Evolutionary conservation across 1,284 basidiomycete species (phyloP), one percentile per base, ranked within the genome.

Genomic region (Irpex lacteus): DNA sequence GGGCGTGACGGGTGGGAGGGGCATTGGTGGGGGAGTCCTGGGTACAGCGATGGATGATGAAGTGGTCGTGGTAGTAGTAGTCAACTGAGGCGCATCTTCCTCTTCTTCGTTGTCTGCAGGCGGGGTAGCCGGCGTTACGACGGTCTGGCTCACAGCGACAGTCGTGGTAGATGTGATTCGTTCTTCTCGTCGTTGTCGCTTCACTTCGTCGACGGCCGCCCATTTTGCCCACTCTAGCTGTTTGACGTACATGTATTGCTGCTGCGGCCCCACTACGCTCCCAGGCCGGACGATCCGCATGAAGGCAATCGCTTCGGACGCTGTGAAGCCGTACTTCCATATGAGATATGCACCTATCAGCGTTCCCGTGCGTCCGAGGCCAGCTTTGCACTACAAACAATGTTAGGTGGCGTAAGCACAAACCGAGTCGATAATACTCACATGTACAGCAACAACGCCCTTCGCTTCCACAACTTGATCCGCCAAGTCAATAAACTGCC

Each of bases 281-380:
- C 95, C 95, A 0, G 97, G 98, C 52, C 97, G 88, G 67, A 98
- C 90, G 68, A 99, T 92, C 21, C 98, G 90, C 98, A 99, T 99
- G 77, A 96, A 98, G 0, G 92, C 98, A 66, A 99, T 99, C 7
- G 91, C 96, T 78, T 99, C 98, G 63, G 90, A 89, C 0, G 97
- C 96, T n/a, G 95, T 95, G 74, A 99, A 99, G n/a, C 93, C 93
- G 73, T 98, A 96, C 79, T 98, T 98, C 93, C 98, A 99, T 69
- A 98, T 94, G 63, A 99, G 85, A 81, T 98, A 99, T 2, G 98
- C 98, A 59, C 96, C 96, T 67, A 99, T 97, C 66, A 99, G 81
- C 3, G 96, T 97, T 3, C 98, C 97, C 2, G 95, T 98, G 59
- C 95, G 85, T 21, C 95, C 95, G 19, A 98, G 83, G 21, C 95